phyloP scores from a whole-genome alignment of 2,329 filamentous ascomycete genomes.

The Verticillium nubilum region DNA sequence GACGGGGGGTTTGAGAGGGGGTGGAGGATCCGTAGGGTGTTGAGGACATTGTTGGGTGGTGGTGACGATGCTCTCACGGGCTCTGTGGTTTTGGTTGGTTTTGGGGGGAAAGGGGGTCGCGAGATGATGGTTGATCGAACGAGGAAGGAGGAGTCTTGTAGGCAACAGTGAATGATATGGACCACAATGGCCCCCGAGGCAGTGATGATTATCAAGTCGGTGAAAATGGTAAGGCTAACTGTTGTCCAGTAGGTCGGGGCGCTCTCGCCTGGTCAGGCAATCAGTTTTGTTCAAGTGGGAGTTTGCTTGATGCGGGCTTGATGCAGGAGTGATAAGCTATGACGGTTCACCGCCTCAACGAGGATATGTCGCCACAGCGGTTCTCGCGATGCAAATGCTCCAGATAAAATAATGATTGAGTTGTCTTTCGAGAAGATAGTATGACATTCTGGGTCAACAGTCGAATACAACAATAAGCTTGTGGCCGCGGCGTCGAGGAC shows the following conservation, averaged over 20 bases:
- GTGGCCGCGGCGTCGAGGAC: neutral
- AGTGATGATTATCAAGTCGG: too few relatives aligned
- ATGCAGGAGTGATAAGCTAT: neutral
- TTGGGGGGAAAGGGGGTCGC: too few relatives aligned
- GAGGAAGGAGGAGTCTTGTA: too few relatives aligned
- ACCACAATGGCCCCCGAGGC: too few relatives aligned
- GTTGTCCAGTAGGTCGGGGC: neutral
- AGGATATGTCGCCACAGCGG: neutral
- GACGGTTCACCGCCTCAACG: neutral
- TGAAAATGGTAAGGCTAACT: neutral
- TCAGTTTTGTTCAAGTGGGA: neutral
- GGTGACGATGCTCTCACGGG: too few relatives aligned
- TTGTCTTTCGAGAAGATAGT: neutral
- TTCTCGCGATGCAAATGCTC: neutral
- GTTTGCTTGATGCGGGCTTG: neutral
- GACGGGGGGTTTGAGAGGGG: conserved; percentile 3
- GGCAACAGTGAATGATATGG: too few relatives aligned
- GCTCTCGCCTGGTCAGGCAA: neutral
- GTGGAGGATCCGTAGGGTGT: conserved; percentile 4
- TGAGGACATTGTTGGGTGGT: conserved; percentile 2
- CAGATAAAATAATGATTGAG: neutral
- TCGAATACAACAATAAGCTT: neutral
- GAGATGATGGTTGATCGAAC: too few relatives aligned
- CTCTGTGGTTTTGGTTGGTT: neutral
- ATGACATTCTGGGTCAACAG: neutral